Conservation (phyloP, 2,329 filamentous ascomycete species). For the Pseudocercospora cruenta region DNA sequence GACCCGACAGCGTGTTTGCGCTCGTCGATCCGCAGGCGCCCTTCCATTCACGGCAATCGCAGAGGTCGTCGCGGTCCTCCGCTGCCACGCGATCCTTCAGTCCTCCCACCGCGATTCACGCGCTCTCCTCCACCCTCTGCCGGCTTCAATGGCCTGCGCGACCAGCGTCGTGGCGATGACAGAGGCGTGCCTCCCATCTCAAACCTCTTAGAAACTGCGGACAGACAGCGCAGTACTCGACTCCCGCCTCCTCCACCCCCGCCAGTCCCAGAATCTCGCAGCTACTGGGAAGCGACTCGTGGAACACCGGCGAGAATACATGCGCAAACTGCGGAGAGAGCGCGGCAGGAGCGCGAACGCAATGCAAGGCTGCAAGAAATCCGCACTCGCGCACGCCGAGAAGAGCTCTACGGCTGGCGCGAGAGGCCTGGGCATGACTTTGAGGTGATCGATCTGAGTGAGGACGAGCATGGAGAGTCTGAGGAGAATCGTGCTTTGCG, state of each 20-base stretch:
- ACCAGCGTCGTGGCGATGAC: slow-evolving; percentile 26
- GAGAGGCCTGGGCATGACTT: not conserved
- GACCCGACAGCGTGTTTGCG: slow-evolving; percentile 54
- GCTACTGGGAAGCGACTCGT: slow-evolving; percentile 21
- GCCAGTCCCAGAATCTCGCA: slow-evolving; percentile 34
- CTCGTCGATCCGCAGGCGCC: slow-evolving; percentile 60
- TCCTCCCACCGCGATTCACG: slow-evolving; percentile 31
- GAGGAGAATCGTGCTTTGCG: slow-evolving; percentile 8
- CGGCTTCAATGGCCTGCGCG: slow-evolving; percentile 24
- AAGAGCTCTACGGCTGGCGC: not conserved
- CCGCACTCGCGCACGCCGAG: not conserved
- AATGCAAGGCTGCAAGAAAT: not conserved
- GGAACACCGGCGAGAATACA: not conserved
- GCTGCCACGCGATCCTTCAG: slow-evolving; percentile 26
- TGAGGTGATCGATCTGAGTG: not conserved
- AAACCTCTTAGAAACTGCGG: slow-evolving; percentile 35
- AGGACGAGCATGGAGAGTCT: slow-evolving; percentile 3
- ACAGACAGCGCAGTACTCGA: slow-evolving; percentile 20
- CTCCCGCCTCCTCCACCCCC: slow-evolving; percentile 18
- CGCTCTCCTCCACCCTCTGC: slow-evolving; percentile 30
- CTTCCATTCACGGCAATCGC: slow-evolving; percentile 35
- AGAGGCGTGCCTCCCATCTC: slow-evolving; percentile 36
- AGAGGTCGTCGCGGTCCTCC: slow-evolving; percentile 34
- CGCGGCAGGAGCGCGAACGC: not conserved
- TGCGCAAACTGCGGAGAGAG: not conserved